A percentile compares a stretch with the other conserved stretches of the same genome.
These are phyloP conservation scores for Kandelia obovata DNA, from an alignment of 345 rosid genomes.

Conservation along the genomic window DNA sequence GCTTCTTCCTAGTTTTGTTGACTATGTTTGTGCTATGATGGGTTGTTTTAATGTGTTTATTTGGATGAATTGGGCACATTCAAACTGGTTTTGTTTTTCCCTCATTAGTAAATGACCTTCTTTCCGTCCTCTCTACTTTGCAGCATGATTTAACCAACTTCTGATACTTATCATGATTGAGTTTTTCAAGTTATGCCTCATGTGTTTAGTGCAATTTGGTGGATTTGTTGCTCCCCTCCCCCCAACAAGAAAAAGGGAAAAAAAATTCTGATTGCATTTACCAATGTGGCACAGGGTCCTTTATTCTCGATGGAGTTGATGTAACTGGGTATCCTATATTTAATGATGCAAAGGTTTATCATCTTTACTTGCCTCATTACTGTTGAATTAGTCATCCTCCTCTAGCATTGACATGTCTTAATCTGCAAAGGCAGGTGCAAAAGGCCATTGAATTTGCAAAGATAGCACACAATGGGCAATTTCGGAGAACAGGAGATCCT, in stretches of 20 bases:
- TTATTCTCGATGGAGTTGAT: slow-evolving; percentile 57
- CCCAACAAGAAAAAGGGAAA: too few species aligned
- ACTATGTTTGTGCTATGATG: too few species aligned
- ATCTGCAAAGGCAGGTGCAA: slow-evolving; percentile 70
- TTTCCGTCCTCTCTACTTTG: neutral
- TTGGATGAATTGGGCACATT: neutral
- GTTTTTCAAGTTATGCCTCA: too few species aligned
- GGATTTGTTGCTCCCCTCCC: too few species aligned
- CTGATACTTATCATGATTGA: too few species aligned
- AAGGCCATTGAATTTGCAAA: slow-evolving; percentile 71
- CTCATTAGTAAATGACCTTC: neutral
- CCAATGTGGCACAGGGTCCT: slow-evolving; percentile 41
- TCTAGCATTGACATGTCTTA: slow-evolving; percentile 1
- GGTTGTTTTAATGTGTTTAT: too few species aligned
- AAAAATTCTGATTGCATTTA: neutral
- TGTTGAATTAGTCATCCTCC: slow-evolving; percentile 11
- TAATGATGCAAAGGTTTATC: slow-evolving; percentile 52
- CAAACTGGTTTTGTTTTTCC: neutral
- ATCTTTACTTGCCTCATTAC: slow-evolving; percentile 22
- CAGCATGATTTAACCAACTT: neutral
- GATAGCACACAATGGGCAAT: slow-evolving; percentile 60
- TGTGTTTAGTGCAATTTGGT: too few species aligned
- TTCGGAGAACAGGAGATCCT: slow-evolving; percentile 67
- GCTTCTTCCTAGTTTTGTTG: too few species aligned
- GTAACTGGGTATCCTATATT: slow-evolving; percentile 61